A percentile compares a stretch with the other conserved stretches of the same genome.
Evolutionary conservation across 73 alveolate genomes (phyloP).

Genomic region (Paramecium caudatum): DNA sequence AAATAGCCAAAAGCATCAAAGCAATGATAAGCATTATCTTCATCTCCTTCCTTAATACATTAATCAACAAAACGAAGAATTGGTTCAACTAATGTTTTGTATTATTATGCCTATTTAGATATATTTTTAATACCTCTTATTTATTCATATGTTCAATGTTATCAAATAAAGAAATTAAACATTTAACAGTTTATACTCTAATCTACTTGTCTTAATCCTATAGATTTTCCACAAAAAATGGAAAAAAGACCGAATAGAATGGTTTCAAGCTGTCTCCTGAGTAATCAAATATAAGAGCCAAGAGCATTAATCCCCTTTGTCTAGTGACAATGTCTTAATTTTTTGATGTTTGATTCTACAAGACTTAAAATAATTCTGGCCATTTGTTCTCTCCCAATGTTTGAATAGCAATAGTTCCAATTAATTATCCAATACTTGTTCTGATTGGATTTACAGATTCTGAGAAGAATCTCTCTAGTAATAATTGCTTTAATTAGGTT

Average conservation of each 20-base stretch:
- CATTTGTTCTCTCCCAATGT: conserved; percentile 42
- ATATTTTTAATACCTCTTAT: not conserved
- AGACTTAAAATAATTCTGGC: conserved; percentile 59
- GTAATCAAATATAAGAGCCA: conserved; percentile 61
- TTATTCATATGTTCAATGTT: conserved; percentile 57
- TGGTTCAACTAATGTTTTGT: conserved; percentile 58
- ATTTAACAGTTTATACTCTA: conserved; percentile 52
- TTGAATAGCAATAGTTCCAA: conserved; percentile 46
- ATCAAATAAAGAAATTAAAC: conserved; percentile 59
- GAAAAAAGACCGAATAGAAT: conserved; percentile 35
- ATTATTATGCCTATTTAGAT: not conserved
- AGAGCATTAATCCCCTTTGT: conserved; percentile 53
- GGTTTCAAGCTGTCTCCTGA: conserved; percentile 67
- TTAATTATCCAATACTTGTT: conserved; percentile 56
- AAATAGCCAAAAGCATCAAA: conserved; percentile 69
- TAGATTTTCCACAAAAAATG: conserved; percentile 55
- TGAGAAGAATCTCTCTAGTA: conserved; percentile 53
- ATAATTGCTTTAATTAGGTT: conserved; percentile 49
- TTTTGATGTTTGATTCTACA: conserved; percentile 37
- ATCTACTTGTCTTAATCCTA: conserved; percentile 38
- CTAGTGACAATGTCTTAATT: conserved; percentile 48
- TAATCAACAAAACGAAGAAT: conserved; percentile 58
- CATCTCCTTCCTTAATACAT: conserved; percentile 69
- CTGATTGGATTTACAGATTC: conserved; percentile 31
- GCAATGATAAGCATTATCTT: conserved; percentile 68